Percentiles rank a stretch among this genome's conserved stretches.
Conservation (phyloP, 306 rosid species). For the Sesbania bispinosa region DNA sequence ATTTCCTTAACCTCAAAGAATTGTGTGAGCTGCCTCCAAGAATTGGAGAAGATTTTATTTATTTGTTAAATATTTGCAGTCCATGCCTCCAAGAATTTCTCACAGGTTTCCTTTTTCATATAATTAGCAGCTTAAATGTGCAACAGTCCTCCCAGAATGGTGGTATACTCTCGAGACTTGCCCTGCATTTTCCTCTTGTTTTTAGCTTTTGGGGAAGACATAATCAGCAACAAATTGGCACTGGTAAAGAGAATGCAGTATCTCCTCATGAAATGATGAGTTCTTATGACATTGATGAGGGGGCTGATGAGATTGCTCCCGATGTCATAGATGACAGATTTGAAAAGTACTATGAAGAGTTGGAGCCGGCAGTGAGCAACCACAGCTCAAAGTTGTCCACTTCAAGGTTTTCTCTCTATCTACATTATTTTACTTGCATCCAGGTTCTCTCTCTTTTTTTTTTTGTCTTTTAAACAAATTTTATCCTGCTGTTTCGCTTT, state of each 20-base stretch:
- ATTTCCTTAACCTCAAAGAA: constrained; percentile 1
- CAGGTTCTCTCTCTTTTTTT: not conserved
- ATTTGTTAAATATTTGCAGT: not conserved
- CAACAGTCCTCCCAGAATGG: constrained; percentile 48
- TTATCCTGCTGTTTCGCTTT: not conserved
- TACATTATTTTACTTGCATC: constrained; percentile 1
- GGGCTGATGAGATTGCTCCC: constrained; percentile 28
- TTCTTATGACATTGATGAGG: constrained; percentile 31
- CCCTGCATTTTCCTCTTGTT: constrained; percentile 68
- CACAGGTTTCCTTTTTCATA: constrained; percentile 26
- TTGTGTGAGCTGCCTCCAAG: no score
- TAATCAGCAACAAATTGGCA: constrained; percentile 32
- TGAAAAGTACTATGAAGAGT: constrained; percentile 27
- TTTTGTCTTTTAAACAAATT: not conserved
- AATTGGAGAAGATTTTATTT: not conserved
- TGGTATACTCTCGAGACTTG: constrained; percentile 68
- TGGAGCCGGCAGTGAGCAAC: constrained; percentile 23
- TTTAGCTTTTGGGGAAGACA: constrained; percentile 54
- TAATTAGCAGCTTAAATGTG: constrained; percentile 36
- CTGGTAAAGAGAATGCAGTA: constrained; percentile 32
- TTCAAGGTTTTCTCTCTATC: constrained; percentile 50
- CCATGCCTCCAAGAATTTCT: constrained; percentile 15
- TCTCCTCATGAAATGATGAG: constrained; percentile 26
- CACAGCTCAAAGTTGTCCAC: constrained; percentile 32
- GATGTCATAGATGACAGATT: constrained; percentile 34